Base-by-base conservation (phyloP, 2,329 filamentous ascomycete species). In the Penicillium sp. region DNA sequence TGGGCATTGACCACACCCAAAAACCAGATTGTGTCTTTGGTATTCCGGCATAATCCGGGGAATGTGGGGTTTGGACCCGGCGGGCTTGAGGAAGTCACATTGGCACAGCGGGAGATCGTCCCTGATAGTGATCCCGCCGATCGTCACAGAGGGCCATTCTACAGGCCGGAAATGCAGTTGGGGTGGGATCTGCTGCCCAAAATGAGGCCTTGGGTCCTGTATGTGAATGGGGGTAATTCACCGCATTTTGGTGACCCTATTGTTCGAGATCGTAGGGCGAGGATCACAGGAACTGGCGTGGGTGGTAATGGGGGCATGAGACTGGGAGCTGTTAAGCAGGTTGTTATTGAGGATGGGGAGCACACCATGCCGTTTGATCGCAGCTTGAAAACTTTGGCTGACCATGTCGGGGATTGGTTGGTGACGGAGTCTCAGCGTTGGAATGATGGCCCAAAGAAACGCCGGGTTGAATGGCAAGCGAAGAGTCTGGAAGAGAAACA, bases 251-350 rank as follows among this genome's bases (percentile, higher is more conserved):
- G 29, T 7, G 11, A 46, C 21, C 19, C 51, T 14, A 11, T 37
- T 7, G 43, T 43, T 35, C 42, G 31, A 14, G 29, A 53, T 21
- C 42, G 39, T 22, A 46, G 51, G n/a, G 51, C 51, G 13, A 42
- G 48, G 3, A 27, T 39, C 8, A 50, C 48, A 7, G 48, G 48
- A 8, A 50, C 21, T 39, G 48, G 48, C 1, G 31, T 42, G 5
- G 51, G 51, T 3, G 51, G 51, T 7, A 53, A 53, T 37, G 51
- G 51, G 22, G 51, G 43, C 26, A 46, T 53, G 29, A 53, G 24
- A 22, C 42, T 53, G 3, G 43, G 51, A 14, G 51, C 51, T 16
- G 39, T 53, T 11, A 53, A 47, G 16, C 48, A 50, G 22, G 31
- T 50, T 50, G 48, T 50, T 1, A 50, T 50, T 42, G 48, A 50